Evolutionary conservation across 164 flowering plant genomes (phyloP).

Genomic region (Aristolochia fimbriata): DNA sequence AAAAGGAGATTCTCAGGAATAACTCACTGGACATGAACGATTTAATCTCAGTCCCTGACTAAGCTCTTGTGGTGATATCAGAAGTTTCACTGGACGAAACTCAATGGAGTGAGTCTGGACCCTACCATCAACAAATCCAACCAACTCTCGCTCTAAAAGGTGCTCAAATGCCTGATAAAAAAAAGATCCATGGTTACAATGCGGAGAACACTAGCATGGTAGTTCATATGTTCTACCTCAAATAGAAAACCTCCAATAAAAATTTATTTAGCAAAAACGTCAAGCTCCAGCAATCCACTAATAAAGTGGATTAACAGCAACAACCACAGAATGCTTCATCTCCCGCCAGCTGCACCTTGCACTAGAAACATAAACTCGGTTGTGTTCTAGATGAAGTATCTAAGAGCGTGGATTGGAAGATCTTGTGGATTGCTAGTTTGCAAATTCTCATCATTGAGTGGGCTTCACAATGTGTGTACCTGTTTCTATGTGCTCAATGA

Average conservation of each 20-base stretch:
- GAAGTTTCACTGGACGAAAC: constrained; percentile 71
- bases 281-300: no score
- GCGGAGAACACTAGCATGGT: background rate
- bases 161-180: constrained; percentile 74
- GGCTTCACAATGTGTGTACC: no score
- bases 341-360: no score
- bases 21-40: constrained; percentile 72
- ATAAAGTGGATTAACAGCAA: no score
- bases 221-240: background rate
- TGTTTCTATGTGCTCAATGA: background rate
- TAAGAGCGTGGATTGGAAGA: no score
- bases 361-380: no score
- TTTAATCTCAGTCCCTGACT: constrained; percentile 50
- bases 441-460: no score
- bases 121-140: constrained; percentile 53
- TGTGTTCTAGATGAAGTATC: no score
- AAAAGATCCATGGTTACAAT: background rate
- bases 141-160: constrained; percentile 49
- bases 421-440: no score
- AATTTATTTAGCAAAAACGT: no score
- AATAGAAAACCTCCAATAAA: background rate
- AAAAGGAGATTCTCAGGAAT: background rate
- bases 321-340: no score
- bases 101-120: constrained; percentile 50
- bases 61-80: constrained; percentile 57